These are phyloP conservation scores for Tetrapyrgos nigripes DNA, from an alignment of 1,284 basidiomycete species.

Conservation along the genomic window DNA sequence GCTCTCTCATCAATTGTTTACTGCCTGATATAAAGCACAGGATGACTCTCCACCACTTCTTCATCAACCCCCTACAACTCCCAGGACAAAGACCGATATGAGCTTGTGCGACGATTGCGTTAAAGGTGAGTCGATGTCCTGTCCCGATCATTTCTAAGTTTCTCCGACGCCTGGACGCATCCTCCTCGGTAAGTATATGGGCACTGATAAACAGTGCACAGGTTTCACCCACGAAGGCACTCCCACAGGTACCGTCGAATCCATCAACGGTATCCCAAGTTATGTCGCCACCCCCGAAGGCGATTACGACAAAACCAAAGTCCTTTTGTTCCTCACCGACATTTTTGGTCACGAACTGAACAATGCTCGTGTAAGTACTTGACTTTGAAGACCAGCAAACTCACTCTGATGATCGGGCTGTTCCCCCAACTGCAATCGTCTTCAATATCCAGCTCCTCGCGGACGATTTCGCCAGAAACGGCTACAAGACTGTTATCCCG, in stretches of 20 bases:
- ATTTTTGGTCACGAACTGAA: conserved; percentile 47
- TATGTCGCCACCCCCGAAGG: conserved; percentile 54
- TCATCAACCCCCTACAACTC: no score
- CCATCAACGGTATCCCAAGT: no score
- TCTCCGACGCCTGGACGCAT: no score
- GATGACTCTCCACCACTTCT: no score
- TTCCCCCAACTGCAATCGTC: no score
- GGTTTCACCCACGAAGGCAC: conserved; percentile 64
- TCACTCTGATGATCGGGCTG: no score
- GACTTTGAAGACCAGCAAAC: no score
- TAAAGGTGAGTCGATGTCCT: conserved; percentile 35
- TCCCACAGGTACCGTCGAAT: neutral
- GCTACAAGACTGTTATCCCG: conserved; percentile 54
- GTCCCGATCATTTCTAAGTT: neutral
- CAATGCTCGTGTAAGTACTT: conserved; percentile 4
- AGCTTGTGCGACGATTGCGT: conserved; percentile 61
- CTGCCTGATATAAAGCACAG: no score
- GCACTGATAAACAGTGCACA: conserved; percentile 20
- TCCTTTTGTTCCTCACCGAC: conserved; percentile 56
- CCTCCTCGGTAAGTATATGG: no score
- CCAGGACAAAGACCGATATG: no score
- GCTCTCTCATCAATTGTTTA: no score
- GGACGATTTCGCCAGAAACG: conserved; percentile 62
- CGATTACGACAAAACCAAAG: conserved; percentile 59
- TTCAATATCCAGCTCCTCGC: conserved; percentile 43